Conservation (phyloP, 306 rosid genomes). For the Coriaria nepalensis region DNA sequence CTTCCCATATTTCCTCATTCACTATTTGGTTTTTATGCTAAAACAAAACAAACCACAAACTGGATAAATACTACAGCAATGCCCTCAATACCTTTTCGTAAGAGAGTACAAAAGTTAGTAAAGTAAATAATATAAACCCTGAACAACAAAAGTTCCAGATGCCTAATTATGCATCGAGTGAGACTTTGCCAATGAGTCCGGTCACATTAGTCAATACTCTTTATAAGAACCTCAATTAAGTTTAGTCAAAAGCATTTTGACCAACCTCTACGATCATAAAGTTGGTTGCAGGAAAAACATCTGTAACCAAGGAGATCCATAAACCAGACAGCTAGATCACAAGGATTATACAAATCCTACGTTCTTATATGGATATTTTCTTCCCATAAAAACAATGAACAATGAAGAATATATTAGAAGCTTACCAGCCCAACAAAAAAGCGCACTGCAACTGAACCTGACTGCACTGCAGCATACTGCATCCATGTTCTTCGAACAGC, state of each 20-base stretch:
- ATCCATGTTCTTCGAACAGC: constrained; percentile 99
- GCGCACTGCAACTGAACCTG: constrained; percentile 61
- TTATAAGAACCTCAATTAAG: no score
- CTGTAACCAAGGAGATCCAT: constrained; percentile 2
- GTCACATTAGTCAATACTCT: no score
- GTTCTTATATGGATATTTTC: neutral
- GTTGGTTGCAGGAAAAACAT: neutral
- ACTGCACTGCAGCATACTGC: constrained; percentile 75
- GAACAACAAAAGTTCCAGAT: no score
- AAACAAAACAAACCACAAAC: constrained; percentile 33
- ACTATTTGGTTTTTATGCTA: constrained; percentile 94
- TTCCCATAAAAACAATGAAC: constrained; percentile 11
- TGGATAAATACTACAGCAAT: constrained; percentile 2
- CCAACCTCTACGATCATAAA: no score
- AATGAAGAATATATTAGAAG: constrained; percentile 13
- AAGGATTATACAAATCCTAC: neutral
- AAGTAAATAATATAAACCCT: neutral
- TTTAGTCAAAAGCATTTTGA: no score
- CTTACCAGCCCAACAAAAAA: constrained; percentile 99
- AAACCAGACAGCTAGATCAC: neutral
- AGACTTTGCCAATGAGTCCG: no score
- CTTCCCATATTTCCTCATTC: constrained; percentile 90
- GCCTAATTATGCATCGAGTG: no score
- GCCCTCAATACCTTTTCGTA: neutral
- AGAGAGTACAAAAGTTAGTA: neutral